phyloP scores from a whole-genome alignment of 768 basidiomycete genomes.

The Nidularia pulvinata region DNA sequence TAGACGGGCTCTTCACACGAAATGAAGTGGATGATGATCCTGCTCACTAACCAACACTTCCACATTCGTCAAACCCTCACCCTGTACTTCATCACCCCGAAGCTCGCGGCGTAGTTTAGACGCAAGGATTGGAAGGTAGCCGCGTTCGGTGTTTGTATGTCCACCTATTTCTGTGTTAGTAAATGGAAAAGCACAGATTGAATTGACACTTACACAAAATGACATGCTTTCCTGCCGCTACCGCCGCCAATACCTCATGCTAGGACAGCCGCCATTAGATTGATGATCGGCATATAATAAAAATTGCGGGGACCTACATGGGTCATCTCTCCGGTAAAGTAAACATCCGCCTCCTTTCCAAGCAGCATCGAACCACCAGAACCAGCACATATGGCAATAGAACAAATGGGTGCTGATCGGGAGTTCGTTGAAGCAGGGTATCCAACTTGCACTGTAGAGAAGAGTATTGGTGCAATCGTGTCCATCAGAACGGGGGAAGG shows the following conservation, averaged over 20 bases:
- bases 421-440: constrained; percentile 29
- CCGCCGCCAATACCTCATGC: constrained; percentile 87
- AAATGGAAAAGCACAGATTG: constrained; percentile 19
- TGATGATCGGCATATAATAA: neutral
- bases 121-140: constrained; percentile 80
- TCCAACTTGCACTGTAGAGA: constrained; percentile 64
- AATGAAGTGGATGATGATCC: constrained; percentile 75
- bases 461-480: constrained; percentile 5
- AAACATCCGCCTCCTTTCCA: constrained; percentile 78
- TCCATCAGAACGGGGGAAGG: constrained; percentile 13
- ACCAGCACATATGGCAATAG: constrained; percentile 91
- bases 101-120: constrained; percentile 59
- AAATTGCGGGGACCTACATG: constrained; percentile 53
- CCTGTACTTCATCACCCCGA: constrained; percentile 24
- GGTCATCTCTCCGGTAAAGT: constrained; percentile 91
- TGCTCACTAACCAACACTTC: constrained; percentile 71
- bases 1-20: constrained; percentile 31
- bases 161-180: constrained; percentile 52
- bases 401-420: constrained; percentile 37
- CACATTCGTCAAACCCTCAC: constrained; percentile 34
- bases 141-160: constrained; percentile 95
- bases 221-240: constrained; percentile 76
- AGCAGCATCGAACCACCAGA: constrained; percentile 80
- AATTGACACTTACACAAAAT: constrained; percentile 68
- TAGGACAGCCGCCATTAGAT: constrained; percentile 22